A percentile compares a stretch with the other conserved stretches of the same genome.
Conservation (phyloP, 2,329 filamentous ascomycete genomes). For the Fusarium guadeloupense region DNA sequence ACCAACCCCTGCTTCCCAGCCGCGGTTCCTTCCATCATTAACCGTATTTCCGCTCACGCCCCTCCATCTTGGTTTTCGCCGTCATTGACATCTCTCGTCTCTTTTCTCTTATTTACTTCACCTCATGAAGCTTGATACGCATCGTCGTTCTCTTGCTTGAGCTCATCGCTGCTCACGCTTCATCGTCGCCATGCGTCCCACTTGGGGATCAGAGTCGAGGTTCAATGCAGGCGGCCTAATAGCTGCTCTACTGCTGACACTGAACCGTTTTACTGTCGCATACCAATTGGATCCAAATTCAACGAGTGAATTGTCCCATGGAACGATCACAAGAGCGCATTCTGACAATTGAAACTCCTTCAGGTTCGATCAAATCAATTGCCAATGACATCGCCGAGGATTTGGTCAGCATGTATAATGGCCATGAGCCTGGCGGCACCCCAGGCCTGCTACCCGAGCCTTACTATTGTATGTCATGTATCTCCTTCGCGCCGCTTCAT, state of each 20-base stretch:
- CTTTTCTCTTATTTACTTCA: constrained; percentile 3
- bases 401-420: constrained; percentile 55
- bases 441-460: constrained; percentile 63
- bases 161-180: constrained; percentile 25
- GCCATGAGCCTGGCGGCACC: constrained; percentile 59
- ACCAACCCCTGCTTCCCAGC: constrained; percentile 12
- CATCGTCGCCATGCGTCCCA: constrained; percentile 35
- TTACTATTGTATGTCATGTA: constrained; percentile 60
- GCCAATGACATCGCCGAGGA: constrained; percentile 62
- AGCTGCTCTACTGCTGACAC: constrained; percentile 39
- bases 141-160: constrained; percentile 27
- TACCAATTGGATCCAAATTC: constrained; percentile 52
- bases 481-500: neutral
- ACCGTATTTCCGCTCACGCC: constrained; percentile 7
- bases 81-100: constrained; percentile 13
- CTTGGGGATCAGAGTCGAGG: constrained; percentile 16
- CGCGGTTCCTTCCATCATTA: constrained; percentile 23
- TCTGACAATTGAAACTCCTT: constrained; percentile 1
- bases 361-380: constrained; percentile 61
- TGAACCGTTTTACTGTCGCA: constrained; percentile 41
- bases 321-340: neutral
- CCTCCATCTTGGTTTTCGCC: constrained; percentile 6
- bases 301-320: constrained; percentile 42
- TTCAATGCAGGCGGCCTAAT: constrained; percentile 33
- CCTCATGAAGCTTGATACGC: constrained; percentile 32